Evolutionary conservation across 2,329 filamentous ascomycete genomes (phyloP), one percentile per base, ranked within the genome.

Genomic region (Fusarium mangiferae): DNA sequence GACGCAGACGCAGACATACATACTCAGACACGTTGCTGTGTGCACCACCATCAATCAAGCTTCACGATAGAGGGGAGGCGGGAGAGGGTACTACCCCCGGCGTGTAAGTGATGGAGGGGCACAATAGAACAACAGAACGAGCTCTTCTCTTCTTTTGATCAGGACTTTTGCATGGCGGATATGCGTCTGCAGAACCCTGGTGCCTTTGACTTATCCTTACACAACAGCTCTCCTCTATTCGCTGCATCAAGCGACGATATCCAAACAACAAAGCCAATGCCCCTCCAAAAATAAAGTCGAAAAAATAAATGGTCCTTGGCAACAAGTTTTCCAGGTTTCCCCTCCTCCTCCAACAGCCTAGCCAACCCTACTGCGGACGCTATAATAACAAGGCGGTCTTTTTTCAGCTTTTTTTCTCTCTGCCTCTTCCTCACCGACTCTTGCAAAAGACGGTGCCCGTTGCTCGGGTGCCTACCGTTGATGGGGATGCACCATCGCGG

Each of bases 231-330:
- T 35, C 56, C 49, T 63, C 69, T 24, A 78, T 78, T 77, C 70
- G 76, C 65, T 72, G 24, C 60, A 26, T 49, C 69, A 68, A 74
- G 70, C 74, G 72, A 77, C 46, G 63, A 63, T 62, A 66, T 63
- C 62, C 49, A 66, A 71, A 73, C 57, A 65, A 69, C 67, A 72
- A 64, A 56, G 33, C 30, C 67, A 70, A 64, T 48, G 35, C 38
- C 67, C 68, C 56, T 57, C 68, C 71, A 63, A 62, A 55, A 76
- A 60, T 75, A 74, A 71, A 74, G 63, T 68, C 71, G 20, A 70
- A 71, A 78, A 74, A 78, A 72, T 68, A 7, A 55, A 78, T 67
- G 73, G 72, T 61, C 68, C 59, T 70, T 54, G 72, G 55, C 65
- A 61, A 70, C 65, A 65, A 64, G 58, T 68, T 41, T 55, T 72